These are phyloP conservation scores for Syncephalastrum racemosum DNA, from an alignment of 371 early-diverging fungal species.

Conservation along the genomic window DNA sequence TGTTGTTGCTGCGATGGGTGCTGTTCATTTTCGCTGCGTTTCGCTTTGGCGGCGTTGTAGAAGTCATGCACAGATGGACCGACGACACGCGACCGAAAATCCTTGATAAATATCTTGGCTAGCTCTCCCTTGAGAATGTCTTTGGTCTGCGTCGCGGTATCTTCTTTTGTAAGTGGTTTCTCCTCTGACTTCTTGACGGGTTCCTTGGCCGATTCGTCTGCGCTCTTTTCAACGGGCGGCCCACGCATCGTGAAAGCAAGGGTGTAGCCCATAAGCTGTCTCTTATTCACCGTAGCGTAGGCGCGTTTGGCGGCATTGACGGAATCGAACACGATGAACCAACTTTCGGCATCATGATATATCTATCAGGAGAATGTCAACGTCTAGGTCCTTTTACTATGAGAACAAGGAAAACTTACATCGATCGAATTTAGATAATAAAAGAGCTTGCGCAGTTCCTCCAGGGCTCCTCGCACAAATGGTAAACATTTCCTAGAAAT, in stretches of 20 bases:
- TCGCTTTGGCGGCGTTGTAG: conserved; percentile 35
- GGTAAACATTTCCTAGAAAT: conserved; percentile 58
- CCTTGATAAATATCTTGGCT: conserved; percentile 59
- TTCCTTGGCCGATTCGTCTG: neutral
- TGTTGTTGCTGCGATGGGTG: neutral
- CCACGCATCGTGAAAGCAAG: conserved; percentile 41
- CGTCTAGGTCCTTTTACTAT: neutral
- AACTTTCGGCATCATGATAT: conserved; percentile 54
- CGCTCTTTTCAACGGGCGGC: conserved; percentile 4
- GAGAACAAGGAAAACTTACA: conserved; percentile 19
- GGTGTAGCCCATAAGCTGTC: conserved; percentile 45
- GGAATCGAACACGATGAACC: conserved; percentile 60
- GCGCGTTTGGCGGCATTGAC: conserved; percentile 50
- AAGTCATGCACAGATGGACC: conserved; percentile 58
- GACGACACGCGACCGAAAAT: conserved; percentile 57
- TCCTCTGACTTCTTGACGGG: neutral
- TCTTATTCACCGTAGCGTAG: conserved; percentile 41
- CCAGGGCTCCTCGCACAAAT: conserved; percentile 50
- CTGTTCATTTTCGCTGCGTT: conserved; percentile 15
- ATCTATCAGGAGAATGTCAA: conserved; percentile 11
- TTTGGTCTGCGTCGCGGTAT: conserved; percentile 27
- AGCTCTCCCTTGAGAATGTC: conserved; percentile 49
- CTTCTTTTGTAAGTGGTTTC: neutral
- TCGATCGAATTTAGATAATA: conserved; percentile 41
- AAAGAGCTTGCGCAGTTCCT: conserved; percentile 41